Evolutionary conservation across 1,284 basidiomycete species (phyloP).

Genomic region (Cryptococcus sp.): DNA sequence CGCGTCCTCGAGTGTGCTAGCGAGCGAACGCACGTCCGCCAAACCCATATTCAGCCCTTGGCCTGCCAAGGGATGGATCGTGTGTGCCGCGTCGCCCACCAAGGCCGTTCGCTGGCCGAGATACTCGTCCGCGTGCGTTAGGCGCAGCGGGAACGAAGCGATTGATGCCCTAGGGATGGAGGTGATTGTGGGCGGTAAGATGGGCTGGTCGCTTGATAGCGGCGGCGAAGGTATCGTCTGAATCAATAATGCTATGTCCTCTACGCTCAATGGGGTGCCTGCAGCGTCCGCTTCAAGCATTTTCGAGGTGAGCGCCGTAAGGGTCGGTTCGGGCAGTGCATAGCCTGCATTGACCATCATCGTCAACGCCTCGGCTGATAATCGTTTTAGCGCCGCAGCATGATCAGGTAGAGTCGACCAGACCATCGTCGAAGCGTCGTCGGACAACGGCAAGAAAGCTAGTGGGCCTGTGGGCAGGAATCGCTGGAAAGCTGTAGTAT

Average conservation of each 20-base stretch:
- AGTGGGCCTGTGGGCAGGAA: slow-evolving; percentile 96
- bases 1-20: slow-evolving; percentile 64
- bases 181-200: slow-evolving; percentile 72
- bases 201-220: slow-evolving; percentile 60
- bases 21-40: slow-evolving; percentile 75
- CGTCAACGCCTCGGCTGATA: slow-evolving; percentile 67
- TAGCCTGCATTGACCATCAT: slow-evolving; percentile 89
- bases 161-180: slow-evolving; percentile 73
- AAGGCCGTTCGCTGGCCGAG: slow-evolving; percentile 79
- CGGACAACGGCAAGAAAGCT: slow-evolving; percentile 82
- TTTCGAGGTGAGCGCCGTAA: slow-evolving; percentile 67
- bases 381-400: slow-evolving; percentile 70
- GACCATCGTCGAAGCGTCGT: slow-evolving; percentile 80
- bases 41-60: slow-evolving; percentile 95
- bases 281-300: slow-evolving; percentile 58
- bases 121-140: slow-evolving; percentile 86
- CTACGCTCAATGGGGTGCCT: slow-evolving; percentile 21
- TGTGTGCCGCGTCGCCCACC: slow-evolving; percentile 95
- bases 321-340: slow-evolving; percentile 74
- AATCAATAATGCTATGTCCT: slow-evolving; percentile 33
- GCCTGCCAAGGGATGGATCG: slow-evolving; percentile 93
- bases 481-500: slow-evolving; percentile 87
- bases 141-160: slow-evolving; percentile 87
- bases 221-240: slow-evolving; percentile 42
- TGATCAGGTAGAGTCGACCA: slow-evolving; percentile 88